phyloP scores from a whole-genome alignment of 495 filamentous ascomycete species.

The Penicillium mononematosum region DNA sequence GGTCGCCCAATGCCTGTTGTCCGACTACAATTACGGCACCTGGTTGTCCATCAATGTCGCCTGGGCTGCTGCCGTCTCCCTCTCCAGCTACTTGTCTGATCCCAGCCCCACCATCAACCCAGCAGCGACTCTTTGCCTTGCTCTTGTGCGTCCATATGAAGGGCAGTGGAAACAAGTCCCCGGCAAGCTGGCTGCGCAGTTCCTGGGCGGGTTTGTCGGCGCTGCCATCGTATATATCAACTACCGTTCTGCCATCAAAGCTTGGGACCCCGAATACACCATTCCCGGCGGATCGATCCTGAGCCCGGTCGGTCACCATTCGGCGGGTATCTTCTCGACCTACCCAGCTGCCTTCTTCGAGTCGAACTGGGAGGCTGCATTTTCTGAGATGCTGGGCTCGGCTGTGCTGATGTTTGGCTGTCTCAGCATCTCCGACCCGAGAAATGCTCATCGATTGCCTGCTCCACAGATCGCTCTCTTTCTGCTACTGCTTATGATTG shows the following conservation, averaged over 20 bases:
- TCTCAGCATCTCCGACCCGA: slow-evolving; percentile 30
- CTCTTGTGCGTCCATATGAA: slow-evolving; percentile 31
- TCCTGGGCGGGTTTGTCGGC: slow-evolving; percentile 36
- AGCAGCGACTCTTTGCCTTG: slow-evolving; percentile 30
- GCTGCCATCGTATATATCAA: slow-evolving; percentile 38
- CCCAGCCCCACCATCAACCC: slow-evolving; percentile 37
- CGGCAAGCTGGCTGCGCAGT: slow-evolving; percentile 32
- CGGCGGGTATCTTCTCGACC: slow-evolving; percentile 37
- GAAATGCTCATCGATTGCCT: slow-evolving; percentile 28
- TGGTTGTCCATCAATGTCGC: slow-evolving; percentile 41
- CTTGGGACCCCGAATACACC: slow-evolving; percentile 41
- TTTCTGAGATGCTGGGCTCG: slow-evolving; percentile 33
- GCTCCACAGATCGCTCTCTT: slow-evolving; percentile 34
- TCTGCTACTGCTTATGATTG: slow-evolving; percentile 34
- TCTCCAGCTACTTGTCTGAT: slow-evolving; percentile 31
- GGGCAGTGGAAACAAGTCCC: slow-evolving; percentile 35
- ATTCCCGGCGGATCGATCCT: slow-evolving; percentile 39
- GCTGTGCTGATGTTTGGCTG: slow-evolving; percentile 37
- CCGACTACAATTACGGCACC: slow-evolving; percentile 39
- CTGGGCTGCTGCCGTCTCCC: slow-evolving; percentile 36
- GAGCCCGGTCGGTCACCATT: slow-evolving; percentile 36
- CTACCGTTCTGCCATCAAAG: slow-evolving; percentile 36
- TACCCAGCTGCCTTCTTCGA: slow-evolving; percentile 29
- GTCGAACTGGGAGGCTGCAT: slow-evolving; percentile 39
- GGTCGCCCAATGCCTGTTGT: slow-evolving; percentile 36